Evolutionary conservation across 2,329 filamentous ascomycete species (phyloP).

Genomic region (Alternaria consortialis): DNA sequence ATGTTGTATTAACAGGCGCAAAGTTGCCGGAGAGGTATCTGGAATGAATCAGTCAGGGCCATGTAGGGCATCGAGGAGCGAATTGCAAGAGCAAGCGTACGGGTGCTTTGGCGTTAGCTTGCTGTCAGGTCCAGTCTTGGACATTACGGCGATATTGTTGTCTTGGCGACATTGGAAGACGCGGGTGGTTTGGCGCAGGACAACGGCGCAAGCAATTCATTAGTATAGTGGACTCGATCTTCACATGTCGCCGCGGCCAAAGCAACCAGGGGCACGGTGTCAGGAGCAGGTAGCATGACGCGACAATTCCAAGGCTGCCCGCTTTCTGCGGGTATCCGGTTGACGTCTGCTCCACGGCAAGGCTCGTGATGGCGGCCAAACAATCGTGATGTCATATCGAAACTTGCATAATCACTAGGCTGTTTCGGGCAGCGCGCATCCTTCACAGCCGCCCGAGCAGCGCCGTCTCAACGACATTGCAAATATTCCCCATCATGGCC

Average conservation of each 20-base stretch:
- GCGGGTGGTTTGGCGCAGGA: neutral
- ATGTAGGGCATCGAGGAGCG: neutral
- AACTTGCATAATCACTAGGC: conserved; percentile 29
- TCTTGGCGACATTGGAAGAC: conserved; percentile 24
- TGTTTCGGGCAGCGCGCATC: conserved; percentile 18
- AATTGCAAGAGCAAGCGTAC: conserved; percentile 35
- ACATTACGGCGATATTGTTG: conserved; percentile 30
- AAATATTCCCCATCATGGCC: conserved; percentile 16
- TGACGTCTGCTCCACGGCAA: neutral
- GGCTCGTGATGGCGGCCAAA: conserved; percentile 14
- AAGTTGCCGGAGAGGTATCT: conserved; percentile 74
- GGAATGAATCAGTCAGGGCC: conserved; percentile 12
- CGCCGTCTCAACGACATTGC: conserved; percentile 6
- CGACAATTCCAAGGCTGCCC: conserved; percentile 10
- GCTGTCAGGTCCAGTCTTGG: conserved; percentile 25
- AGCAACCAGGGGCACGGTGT: neutral
- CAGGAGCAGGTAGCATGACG: conserved; percentile 20
- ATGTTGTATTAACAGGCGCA: conserved; percentile 68
- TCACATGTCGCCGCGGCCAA: conserved; percentile 14
- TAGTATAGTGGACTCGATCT: conserved; percentile 6
- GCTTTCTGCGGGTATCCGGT: conserved; percentile 4
- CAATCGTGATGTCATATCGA: conserved; percentile 42
- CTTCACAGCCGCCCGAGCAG: conserved; percentile 7
- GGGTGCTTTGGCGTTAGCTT: conserved; percentile 50
- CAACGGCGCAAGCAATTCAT: conserved; percentile 7